Evolutionary conservation across 2,329 filamentous ascomycete species (phyloP), one percentile per base, ranked within the genome.

Genomic region (Zelopaecilomyces penicillatus): DNA sequence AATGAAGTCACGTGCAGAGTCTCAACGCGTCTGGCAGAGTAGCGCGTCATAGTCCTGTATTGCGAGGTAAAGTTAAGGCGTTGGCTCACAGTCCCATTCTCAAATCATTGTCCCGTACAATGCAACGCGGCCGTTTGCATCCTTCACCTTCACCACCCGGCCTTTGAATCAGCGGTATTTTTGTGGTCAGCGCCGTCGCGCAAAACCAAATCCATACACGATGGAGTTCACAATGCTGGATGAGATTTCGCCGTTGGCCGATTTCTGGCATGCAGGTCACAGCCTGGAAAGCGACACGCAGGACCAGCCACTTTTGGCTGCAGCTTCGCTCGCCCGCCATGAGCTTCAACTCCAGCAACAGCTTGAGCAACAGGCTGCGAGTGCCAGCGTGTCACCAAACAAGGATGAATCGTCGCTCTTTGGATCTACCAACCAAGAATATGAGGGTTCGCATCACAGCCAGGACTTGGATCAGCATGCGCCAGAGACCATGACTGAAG

Each of bases 191-290:
- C 19, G 19, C 19, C 19, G 19, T 19, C 19, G 19, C 19, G 19
- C 19, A 19, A 19, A 19, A 19, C 19, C 19, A 39, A 41, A 33
- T 30, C 30, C 42, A 30, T 41, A 33, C n/a, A 32, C 43, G 30
- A 48, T 48, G 46, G 46, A 48, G 33, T 42, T 43, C 30, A 46
- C 37, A 32, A 37, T 39, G 9, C 29, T 42, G 19, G 46, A 48
- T n/a, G 46, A 48, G 37, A 31, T 39, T 11, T 46, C 46, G 26
- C 46, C 46, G 2, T 40, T 46, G 3, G 12, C 32, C 36, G 41
- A 45, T 28, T 48, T 38, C 19, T 48, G 46, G 46, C 43, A 42
- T 28, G 9, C 43, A 4, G 33, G 32, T n/a, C 30, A 37, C 11
- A 37, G 33, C 11, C 12, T 29, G 30, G 30, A 39, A 7, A 39